Percentiles rank a stretch among this genome's conserved stretches.
Evolutionary conservation across 148 eudicot genomes (phyloP).

Genomic region (Nepenthes mirabilis): DNA sequence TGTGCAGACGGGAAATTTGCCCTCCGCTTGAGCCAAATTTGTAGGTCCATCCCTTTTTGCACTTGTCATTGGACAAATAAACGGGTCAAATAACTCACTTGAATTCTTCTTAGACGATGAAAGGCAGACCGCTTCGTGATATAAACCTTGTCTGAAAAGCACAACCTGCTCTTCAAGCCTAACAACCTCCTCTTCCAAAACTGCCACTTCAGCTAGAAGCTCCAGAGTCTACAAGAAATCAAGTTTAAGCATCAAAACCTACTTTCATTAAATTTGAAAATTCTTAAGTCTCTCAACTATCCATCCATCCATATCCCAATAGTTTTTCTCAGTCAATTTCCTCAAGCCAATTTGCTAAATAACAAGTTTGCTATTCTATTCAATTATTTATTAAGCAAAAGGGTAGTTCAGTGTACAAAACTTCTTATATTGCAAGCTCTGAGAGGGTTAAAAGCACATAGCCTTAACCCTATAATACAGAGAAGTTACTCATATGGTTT

Average conservation of each 20-base stretch:
- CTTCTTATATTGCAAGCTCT: background rate
- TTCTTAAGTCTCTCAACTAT: too few relatives aligned
- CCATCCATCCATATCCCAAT: too few relatives aligned
- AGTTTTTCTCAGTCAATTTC: too few relatives aligned
- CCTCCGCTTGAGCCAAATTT: too few relatives aligned
- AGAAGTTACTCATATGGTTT: background rate
- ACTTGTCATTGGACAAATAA: background rate
- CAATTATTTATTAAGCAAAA: too few relatives aligned
- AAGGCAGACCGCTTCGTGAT: slow-evolving; percentile 38
- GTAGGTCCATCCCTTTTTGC: background rate
- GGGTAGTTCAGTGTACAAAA: too few relatives aligned
- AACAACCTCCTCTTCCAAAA: slow-evolving; percentile 91
- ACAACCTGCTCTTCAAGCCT: slow-evolving; percentile 76
- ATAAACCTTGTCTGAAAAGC: slow-evolving; percentile 44
- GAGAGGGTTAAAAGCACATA: background rate
- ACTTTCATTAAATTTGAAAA: background rate
- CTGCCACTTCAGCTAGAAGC: slow-evolving; percentile 95
- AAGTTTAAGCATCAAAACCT: background rate
- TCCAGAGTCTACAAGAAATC: slow-evolving; percentile 48
- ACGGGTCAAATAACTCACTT: slow-evolving; percentile 2
- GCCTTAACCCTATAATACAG: too few relatives aligned
- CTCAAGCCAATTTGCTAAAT: too few relatives aligned
- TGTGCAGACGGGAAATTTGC: too few relatives aligned
- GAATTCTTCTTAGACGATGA: slow-evolving; percentile 17
- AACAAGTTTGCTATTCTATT: too few relatives aligned